Base-by-base conservation (phyloP, 371 early-diverging fungal species). In the Mortierella sp. region DNA sequence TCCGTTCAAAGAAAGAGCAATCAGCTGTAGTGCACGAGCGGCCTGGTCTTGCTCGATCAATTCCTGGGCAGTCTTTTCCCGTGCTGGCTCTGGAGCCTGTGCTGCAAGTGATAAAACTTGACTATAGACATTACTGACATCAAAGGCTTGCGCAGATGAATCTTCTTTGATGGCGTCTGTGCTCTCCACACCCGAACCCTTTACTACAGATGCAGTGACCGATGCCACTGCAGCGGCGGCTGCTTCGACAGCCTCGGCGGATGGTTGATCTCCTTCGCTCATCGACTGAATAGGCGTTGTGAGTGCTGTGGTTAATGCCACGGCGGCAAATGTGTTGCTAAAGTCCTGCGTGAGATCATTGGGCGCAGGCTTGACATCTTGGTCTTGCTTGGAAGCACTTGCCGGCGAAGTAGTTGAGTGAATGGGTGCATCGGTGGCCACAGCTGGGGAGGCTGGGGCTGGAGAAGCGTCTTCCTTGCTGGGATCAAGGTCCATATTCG, bases 221-320 rank as follows among this genome's bases (percentile, higher is more conserved):
- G 57, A 72, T 48, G 57, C 83, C 47, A 55, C 82, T 46, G 64
- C 65, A 14, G 46, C 80, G 44, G 50, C 84, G 29, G 61, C 72
- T 7, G 63, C 68, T 12, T 52, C 61, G 21, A 23, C 53, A 4
- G 53, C 19, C 23, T 26, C 26, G 21, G 53, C 53, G 37, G 37
- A 37, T 37, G 37, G 37, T 14, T 68, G 64, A 15, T 56, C 65
- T 30, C 68, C 80, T 0, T 65, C 23, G 23, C 68, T 62, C 25
- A 70, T 57, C 23, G 60, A 55, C 18, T 64, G 62, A 21, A 66
- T 66, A 11, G 80, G 80, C 14, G 80, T 73, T 14, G 73, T 73
- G n/a, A 79, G 73, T 16, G 66, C 80, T 21, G 69, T 66, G 30
- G 80, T 66, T 60, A 79, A 46, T 57, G 79, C 66, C 19, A 67